Conservation (phyloP, 1,284 basidiomycete species). For the Apiotrichum brassicae region DNA sequence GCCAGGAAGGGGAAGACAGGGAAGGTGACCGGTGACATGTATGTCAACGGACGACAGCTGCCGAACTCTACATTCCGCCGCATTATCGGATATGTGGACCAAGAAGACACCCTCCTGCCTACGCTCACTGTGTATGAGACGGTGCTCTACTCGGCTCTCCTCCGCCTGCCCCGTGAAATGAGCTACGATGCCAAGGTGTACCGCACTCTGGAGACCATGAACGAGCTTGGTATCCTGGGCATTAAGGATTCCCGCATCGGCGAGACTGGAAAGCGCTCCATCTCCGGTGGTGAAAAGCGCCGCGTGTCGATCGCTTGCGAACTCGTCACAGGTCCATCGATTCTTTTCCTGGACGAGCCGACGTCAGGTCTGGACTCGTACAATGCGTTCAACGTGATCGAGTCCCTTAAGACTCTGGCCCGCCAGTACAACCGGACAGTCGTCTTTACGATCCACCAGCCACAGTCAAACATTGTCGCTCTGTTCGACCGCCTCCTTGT, state of each 20-base stretch:
- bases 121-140: conserved; percentile 98
- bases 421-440: conserved; percentile 79
- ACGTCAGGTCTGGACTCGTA: conserved; percentile 91
- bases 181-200: conserved; percentile 87
- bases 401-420: conserved; percentile 77
- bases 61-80: conserved; percentile 69
- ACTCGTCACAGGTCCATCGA: conserved; percentile 89
- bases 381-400: conserved; percentile 92
- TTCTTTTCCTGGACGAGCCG: conserved; percentile 93
- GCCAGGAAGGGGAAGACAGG: conserved; percentile 84
- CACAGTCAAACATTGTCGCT: conserved; percentile 93
- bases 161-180: conserved; percentile 90
- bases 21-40: conserved; percentile 62
- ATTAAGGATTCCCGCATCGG: conserved; percentile 90
- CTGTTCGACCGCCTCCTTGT: conserved; percentile 88
- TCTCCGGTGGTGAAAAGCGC: conserved; percentile 93
- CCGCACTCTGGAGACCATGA: conserved; percentile 89
- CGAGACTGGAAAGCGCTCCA: conserved; percentile 68
- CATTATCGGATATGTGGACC: conserved; percentile 83
- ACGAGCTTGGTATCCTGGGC: conserved; percentile 84
- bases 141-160: conserved; percentile 82
- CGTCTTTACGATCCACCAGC: conserved; percentile 96
- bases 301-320: conserved; percentile 97
- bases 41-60: conserved; percentile 80
- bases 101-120: conserved; percentile 94